These are phyloP conservation scores for Chaetomiaceae sp. DNA, from an alignment of 2,329 filamentous ascomycete species.

Conservation along the genomic window DNA sequence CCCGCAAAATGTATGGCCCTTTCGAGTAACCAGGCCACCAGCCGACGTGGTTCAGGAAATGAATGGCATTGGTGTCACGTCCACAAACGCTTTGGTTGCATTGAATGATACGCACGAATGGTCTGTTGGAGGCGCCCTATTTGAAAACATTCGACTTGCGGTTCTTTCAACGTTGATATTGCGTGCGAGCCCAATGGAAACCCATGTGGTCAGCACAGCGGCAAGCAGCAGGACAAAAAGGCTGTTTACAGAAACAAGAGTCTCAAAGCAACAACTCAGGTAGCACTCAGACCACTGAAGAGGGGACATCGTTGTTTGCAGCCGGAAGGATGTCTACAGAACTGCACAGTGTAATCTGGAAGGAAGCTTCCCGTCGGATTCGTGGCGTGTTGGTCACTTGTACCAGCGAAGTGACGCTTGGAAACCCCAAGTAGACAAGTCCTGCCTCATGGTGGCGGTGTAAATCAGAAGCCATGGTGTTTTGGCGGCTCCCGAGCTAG, in stretches of 20 bases:
- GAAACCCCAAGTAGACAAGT: too few species aligned
- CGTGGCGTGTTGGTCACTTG: too few species aligned
- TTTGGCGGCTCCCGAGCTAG: too few species aligned
- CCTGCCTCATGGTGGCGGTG: too few species aligned
- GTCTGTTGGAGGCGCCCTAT: neutral
- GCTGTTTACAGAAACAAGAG: neutral
- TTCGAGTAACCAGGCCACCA: conserved; percentile 6
- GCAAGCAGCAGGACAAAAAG: conserved; percentile 8
- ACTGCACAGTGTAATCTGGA: neutral
- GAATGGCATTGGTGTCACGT: neutral
- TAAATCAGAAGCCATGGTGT: neutral
- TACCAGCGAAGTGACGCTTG: too few species aligned
- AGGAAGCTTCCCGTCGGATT: too few species aligned
- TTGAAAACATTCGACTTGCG: neutral
- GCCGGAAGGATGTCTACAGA: neutral
- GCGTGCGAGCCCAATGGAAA: conserved; percentile 3
- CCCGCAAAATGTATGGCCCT: neutral
- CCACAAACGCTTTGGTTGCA: neutral
- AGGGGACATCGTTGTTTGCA: too few species aligned
- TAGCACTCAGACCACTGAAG: too few species aligned
- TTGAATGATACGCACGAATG: neutral
- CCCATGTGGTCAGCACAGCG: neutral
- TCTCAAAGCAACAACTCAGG: too few species aligned
- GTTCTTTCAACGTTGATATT: neutral
- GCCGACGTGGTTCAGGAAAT: conserved; percentile 2